These are phyloP conservation scores for Kwoniella heveanensis DNA, from an alignment of 768 basidiomycete species.

Conservation along the genomic window DNA sequence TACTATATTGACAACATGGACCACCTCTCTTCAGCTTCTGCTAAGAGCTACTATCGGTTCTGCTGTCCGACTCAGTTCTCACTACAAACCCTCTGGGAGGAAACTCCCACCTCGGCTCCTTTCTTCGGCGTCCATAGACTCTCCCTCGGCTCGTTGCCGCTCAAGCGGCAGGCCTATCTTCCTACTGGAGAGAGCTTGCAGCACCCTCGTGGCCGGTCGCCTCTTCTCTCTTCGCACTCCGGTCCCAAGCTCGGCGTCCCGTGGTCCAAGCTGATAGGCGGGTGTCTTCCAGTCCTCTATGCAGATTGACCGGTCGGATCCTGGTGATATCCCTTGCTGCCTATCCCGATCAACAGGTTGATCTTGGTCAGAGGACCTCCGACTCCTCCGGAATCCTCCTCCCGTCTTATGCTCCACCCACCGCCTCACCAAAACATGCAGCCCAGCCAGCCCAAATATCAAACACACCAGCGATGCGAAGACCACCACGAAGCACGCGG, in stretches of 20 bases:
- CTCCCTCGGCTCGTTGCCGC: slow-evolving; percentile 8
- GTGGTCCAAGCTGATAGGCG: too few species aligned
- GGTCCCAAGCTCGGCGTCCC: neutral
- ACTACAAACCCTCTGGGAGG: too few species aligned
- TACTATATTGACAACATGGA: too few species aligned
- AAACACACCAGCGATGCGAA: slow-evolving; percentile 20
- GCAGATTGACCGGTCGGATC: too few species aligned
- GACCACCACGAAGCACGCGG: slow-evolving; percentile 30
- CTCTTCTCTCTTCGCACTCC: neutral
- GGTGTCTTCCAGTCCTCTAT: too few species aligned
- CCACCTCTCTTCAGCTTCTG: too few species aligned
- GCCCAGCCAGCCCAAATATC: neutral
- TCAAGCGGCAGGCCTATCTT: slow-evolving; percentile 25
- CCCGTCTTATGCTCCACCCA: neutral
- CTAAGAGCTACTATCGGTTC: too few species aligned
- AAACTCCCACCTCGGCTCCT: too few species aligned
- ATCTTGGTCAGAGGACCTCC: neutral
- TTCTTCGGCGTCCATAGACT: too few species aligned
- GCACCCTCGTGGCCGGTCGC: slow-evolving; percentile 14
- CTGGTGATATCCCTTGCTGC: too few species aligned
- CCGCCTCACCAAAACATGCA: neutral
- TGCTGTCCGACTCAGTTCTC: too few species aligned
- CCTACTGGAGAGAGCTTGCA: slow-evolving; percentile 25
- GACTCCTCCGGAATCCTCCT: neutral
- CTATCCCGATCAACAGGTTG: too few species aligned